A percentile compares a stretch with the other conserved stretches of the same genome.
These are phyloP conservation scores for Ogataea nakhonphanomensis DNA, from an alignment of 805 yeast genomes.

Conservation along the genomic window DNA sequence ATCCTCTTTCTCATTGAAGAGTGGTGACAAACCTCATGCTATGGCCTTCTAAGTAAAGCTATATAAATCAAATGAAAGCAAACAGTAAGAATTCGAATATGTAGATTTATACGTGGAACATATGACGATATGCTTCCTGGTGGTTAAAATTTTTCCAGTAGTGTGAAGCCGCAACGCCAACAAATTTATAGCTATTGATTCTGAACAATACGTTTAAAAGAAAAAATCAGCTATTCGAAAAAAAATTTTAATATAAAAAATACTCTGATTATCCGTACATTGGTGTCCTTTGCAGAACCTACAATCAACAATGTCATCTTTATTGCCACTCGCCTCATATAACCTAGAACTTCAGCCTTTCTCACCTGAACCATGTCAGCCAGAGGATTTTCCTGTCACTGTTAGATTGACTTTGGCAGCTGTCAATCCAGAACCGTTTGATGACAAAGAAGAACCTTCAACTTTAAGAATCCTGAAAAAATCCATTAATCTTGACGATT, in stretches of 20 bases:
- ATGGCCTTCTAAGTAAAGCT: constrained; percentile 75
- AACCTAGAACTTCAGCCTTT: constrained; percentile 84
- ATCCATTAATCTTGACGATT: constrained; percentile 40
- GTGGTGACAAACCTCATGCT: constrained; percentile 97
- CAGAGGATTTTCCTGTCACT: constrained; percentile 82
- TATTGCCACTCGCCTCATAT: constrained; percentile 84
- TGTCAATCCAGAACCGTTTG: constrained; percentile 84
- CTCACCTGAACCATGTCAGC: constrained; percentile 81
- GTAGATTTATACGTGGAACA: background rate
- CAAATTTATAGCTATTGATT: background rate
- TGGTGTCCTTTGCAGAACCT: too few relatives aligned
- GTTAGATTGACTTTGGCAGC: constrained; percentile 94
- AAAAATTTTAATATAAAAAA: constrained; percentile 4
- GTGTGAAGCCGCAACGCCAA: constrained; percentile 3
- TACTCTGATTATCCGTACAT: background rate
- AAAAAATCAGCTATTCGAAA: background rate
- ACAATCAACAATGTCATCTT: constrained; percentile 50
- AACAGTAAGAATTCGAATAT: background rate
- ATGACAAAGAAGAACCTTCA: constrained; percentile 77
- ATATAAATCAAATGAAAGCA: background rate
- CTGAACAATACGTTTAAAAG: background rate
- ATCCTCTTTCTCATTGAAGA: constrained; percentile 92
- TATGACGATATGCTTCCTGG: too few relatives aligned
- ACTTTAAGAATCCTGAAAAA: constrained; percentile 87
- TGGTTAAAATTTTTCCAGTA: too few relatives aligned